Evolutionary conservation across 2,329 filamentous ascomycete species (phyloP).

Genomic region (Colletotrichum camelliae): DNA sequence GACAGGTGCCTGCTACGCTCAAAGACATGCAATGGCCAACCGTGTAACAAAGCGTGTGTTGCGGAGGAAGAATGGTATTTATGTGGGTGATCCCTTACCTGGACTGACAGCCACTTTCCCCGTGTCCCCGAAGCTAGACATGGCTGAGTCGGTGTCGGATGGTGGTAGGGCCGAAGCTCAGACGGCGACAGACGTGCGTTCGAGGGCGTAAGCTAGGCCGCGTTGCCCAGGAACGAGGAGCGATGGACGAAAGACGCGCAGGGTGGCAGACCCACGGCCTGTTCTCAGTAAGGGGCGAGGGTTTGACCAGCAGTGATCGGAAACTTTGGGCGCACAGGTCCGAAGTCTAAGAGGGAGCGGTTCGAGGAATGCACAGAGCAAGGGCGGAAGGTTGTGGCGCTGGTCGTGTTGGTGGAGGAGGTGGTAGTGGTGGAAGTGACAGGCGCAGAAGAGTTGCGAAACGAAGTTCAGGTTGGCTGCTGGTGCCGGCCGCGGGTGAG

Average conservation of each 20-base stretch:
- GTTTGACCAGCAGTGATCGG: conserved; percentile 5
- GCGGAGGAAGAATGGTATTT: conserved; percentile 3
- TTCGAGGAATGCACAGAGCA: conserved; percentile 7
- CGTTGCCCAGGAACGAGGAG: neutral
- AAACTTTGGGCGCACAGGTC: conserved; percentile 17
- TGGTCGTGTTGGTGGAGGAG: neutral
- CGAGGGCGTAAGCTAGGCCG: conserved; percentile 1
- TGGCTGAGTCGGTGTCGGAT: conserved; percentile 16
- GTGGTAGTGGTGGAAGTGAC: neutral
- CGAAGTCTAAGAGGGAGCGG: conserved; percentile 7
- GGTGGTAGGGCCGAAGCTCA: conserved; percentile 11
- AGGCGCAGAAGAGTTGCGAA: conserved; percentile 10
- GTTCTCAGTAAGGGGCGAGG: conserved; percentile 3
- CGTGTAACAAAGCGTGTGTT: neutral
- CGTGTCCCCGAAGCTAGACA: conserved; percentile 20
- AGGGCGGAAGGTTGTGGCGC: neutral
- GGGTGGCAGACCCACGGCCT: conserved; percentile 4
- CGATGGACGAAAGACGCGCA: neutral
- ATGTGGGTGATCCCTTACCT: conserved; percentile 14
- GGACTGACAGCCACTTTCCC: conserved; percentile 15
- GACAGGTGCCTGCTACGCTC: neutral
- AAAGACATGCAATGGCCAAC: neutral
- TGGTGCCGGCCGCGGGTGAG: neutral
- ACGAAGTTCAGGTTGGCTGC: conserved; percentile 5
- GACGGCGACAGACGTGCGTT: conserved; percentile 14